Evolutionary conservation across 2,329 filamentous ascomycete genomes (phyloP).

Genomic region (Arthrobotrys conoides): DNA sequence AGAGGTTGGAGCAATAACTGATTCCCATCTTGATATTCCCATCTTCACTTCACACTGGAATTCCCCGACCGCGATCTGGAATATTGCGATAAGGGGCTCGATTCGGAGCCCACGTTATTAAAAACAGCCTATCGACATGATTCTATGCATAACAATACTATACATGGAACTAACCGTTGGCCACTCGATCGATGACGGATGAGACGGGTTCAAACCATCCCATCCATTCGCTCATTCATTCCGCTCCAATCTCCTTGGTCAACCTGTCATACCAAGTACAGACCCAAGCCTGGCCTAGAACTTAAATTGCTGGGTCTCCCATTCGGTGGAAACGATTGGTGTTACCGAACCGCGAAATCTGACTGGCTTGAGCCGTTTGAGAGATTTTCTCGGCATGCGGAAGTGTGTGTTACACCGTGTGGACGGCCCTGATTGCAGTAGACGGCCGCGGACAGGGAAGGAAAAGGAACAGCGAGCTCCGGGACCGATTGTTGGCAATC

Average conservation of each 20-base stretch:
- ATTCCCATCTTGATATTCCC: constrained; percentile 1
- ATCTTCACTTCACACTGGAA: not conserved
- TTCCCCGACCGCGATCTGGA: constrained; percentile 9
- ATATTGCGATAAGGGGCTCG: constrained; percentile 2
- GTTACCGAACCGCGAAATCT: constrained; percentile 37
- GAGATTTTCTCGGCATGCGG: constrained; percentile 10
- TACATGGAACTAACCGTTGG: not conserved
- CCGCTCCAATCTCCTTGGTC: constrained; percentile 11
- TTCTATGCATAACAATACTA: not conserved
- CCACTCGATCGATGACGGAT: constrained; percentile 20
- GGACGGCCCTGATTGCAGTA: constrained; percentile 30
- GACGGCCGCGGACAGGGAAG: not conserved
- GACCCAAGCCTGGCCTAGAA: constrained; percentile 25
- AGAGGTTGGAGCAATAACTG: constrained; percentile 43
- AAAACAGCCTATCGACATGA: not conserved
- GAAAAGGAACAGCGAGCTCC: not conserved
- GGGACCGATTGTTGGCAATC: not conserved
- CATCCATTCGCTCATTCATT: constrained; percentile 1
- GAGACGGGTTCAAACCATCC: constrained; percentile 6
- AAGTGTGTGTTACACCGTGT: constrained; percentile 34
- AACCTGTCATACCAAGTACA: constrained; percentile 14
- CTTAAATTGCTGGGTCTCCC: constrained; percentile 1
- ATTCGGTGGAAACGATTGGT: constrained; percentile 36
- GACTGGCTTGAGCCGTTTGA: constrained; percentile 13
- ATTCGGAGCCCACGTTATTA: not conserved